phyloP scores from a whole-genome alignment of 768 basidiomycete species.

The Mycena polygramma region DNA sequence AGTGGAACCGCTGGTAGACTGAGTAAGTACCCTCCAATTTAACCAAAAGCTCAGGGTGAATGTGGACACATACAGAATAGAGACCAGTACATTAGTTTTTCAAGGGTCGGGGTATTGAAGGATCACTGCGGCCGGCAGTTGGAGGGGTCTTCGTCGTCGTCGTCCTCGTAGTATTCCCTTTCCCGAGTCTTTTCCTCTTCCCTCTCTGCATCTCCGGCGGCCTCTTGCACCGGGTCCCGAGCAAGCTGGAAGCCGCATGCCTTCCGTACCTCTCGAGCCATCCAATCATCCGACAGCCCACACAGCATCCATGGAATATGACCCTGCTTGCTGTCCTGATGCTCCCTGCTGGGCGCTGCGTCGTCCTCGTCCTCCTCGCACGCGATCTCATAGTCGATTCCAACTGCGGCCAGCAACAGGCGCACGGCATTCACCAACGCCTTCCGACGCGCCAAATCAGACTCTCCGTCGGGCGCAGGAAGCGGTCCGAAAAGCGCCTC shows the following conservation, averaged over 20 bases:
- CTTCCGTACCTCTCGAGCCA: constrained; percentile 21
- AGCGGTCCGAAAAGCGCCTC: constrained; percentile 18
- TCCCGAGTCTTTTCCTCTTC: constrained; percentile 17
- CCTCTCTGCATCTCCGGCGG: constrained; percentile 16
- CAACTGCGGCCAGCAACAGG: constrained; percentile 4
- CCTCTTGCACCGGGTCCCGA: constrained; percentile 17
- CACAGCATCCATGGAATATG: constrained; percentile 21
- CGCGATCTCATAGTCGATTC: constrained; percentile 26
- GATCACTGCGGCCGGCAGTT: no score
- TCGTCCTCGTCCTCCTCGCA: constrained; percentile 25
- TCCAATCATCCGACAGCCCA: constrained; percentile 20
- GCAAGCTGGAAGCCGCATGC: constrained; percentile 24
- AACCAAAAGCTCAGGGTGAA: no score
- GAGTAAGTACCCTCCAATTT: no score
- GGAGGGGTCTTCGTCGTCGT: background rate
- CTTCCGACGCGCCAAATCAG: constrained; percentile 1
- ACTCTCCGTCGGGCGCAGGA: constrained; percentile 10
- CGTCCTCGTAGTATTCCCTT: background rate
- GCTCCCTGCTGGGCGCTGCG: background rate
- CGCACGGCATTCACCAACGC: constrained; percentile 12
- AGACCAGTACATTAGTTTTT: no score
- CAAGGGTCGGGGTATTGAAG: no score
- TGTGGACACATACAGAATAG: no score
- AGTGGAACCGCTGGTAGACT: no score
- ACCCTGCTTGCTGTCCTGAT: constrained; percentile 3